phyloP scores from a whole-genome alignment of 208 protist species.

The Vickermania spadyakhi region DNA sequence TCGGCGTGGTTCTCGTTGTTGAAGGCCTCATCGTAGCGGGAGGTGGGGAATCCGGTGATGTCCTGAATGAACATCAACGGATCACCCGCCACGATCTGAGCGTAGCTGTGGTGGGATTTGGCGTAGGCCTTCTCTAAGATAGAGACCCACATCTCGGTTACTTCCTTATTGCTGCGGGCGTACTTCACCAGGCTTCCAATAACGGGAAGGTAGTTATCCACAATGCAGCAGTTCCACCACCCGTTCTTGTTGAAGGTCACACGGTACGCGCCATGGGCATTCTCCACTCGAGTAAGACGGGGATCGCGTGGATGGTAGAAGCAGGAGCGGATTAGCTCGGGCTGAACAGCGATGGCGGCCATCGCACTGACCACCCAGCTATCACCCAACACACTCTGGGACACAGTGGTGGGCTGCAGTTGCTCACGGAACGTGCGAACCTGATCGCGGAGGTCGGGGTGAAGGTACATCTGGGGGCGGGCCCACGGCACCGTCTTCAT shows the following conservation, averaged over 20 bases:
- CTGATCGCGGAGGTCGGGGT: slow-evolving; percentile 53
- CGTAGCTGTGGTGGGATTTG: slow-evolving; percentile 76
- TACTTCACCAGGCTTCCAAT: slow-evolving; percentile 49
- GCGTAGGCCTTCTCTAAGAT: slow-evolving; percentile 88
- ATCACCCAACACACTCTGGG: slow-evolving; percentile 74
- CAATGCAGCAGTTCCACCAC: slow-evolving; percentile 79
- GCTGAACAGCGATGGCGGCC: slow-evolving; percentile 51
- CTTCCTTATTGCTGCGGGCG: slow-evolving; percentile 44
- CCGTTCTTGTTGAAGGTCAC: slow-evolving; percentile 82
- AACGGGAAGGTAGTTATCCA: slow-evolving; percentile 84
- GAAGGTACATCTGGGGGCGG: slow-evolving; percentile 71
- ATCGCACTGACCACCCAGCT: slow-evolving; percentile 70
- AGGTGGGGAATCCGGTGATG: slow-evolving; percentile 62
- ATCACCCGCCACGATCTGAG: slow-evolving; percentile 65
- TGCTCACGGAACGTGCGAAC: slow-evolving; percentile 65
- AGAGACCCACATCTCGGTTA: slow-evolving; percentile 66
- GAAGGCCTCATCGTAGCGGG: slow-evolving; percentile 60
- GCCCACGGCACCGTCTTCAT: slow-evolving; percentile 72
- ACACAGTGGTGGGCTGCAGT: slow-evolving; percentile 65
- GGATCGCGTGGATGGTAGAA: slow-evolving; percentile 60
- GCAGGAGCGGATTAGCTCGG: slow-evolving; percentile 44
- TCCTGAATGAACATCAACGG: slow-evolving; percentile 69
- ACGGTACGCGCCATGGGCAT: slow-evolving; percentile 41
- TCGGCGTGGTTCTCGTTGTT: slow-evolving; percentile 6
- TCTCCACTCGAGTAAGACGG: slow-evolving; percentile 41